Evolutionary conservation across 768 basidiomycete genomes (phyloP).

Genomic region (Pleurotus giganteus): DNA sequence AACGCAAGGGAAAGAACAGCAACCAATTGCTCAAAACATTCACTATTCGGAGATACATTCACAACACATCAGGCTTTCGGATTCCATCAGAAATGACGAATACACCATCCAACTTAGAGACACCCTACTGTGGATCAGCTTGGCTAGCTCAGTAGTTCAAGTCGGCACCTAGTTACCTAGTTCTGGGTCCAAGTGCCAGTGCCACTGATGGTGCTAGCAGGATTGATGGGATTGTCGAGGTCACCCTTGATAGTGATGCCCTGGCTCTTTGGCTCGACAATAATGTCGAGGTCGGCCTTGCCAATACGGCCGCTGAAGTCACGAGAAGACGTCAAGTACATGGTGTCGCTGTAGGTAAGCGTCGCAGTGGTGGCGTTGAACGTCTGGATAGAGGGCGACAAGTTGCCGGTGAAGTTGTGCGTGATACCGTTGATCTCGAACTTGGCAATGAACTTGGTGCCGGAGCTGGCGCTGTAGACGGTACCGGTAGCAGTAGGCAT

Average conservation of each 20-base stretch:
- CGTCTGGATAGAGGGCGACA: neutral
- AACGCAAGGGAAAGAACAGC: no score
- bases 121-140: no score
- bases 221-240: neutral
- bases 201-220: neutral
- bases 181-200: slow-evolving; percentile 1
- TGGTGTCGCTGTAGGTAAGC: neutral
- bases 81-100: no score
- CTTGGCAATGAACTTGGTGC: neutral
- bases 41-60: no score
- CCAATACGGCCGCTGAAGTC: neutral
- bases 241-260: neutral
- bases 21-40: no score
- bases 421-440: neutral
- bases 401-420: neutral
- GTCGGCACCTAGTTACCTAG: no score
- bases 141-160: no score
- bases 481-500: neutral
- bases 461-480: neutral
- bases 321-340: neutral
- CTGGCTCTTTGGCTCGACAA: neutral
- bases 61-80: no score
- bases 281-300: neutral
- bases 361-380: neutral
- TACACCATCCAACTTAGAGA: no score